Percentiles rank a stretch among this genome's conserved stretches.
phyloP scores from a whole-genome alignment of 805 yeast genomes.

The Candida loeiensis region DNA sequence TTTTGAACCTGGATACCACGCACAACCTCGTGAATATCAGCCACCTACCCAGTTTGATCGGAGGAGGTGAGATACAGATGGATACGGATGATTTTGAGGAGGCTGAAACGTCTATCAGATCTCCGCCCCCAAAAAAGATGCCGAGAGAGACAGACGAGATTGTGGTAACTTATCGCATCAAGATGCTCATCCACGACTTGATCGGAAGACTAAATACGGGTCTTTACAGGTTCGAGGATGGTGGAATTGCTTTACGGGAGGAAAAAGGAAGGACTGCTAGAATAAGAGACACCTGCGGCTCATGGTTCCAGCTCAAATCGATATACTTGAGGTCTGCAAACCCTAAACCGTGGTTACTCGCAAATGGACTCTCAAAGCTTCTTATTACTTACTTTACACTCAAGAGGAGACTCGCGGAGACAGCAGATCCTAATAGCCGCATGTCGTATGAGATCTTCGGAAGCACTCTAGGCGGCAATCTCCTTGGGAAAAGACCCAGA shows the following conservation, averaged over 20 bases:
- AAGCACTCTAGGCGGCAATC: background rate
- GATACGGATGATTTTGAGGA: constrained; percentile 5
- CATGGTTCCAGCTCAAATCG: constrained; percentile 26
- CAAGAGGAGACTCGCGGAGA: constrained; percentile 11
- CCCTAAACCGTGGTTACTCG: constrained; percentile 39
- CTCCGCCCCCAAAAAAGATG: constrained; percentile 2
- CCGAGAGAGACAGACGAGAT: constrained; percentile 3
- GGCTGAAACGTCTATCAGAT: constrained; percentile 11
- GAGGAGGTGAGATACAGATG: constrained; percentile 15
- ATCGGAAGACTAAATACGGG: constrained; percentile 14
- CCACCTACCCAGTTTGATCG: constrained; percentile 22
- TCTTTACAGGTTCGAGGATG: constrained; percentile 11
- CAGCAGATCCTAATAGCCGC: background rate
- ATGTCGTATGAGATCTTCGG: constrained; percentile 5
- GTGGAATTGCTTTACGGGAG: constrained; percentile 13
- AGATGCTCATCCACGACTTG: constrained; percentile 22
- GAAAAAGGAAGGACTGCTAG: background rate
- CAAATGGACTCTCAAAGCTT: constrained; percentile 32
- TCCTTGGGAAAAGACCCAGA: constrained; percentile 23
- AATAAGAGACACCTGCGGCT: too few relatives aligned
- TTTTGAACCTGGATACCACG: constrained; percentile 40
- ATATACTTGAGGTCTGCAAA: constrained; percentile 20
- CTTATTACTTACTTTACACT: constrained; percentile 28
- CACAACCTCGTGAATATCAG: constrained; percentile 34
- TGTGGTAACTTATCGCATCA: constrained; percentile 18